These are phyloP conservation scores for Phoenix dactylifera DNA, from an alignment of 176 grass and related monocot genomes.

Conservation along the genomic window DNA sequence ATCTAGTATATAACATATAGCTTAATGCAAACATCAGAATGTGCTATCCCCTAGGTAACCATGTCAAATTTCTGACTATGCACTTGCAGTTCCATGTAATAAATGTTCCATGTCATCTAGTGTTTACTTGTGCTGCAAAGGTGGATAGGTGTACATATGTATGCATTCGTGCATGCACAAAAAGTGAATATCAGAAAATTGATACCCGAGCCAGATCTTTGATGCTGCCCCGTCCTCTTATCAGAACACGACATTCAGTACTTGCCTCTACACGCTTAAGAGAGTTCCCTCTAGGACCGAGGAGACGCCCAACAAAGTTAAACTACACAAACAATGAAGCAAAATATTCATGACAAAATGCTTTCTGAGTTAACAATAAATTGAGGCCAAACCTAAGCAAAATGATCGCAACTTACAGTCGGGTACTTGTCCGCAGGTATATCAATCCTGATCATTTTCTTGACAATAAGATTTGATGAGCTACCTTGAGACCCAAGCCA, in stretches of 20 bases:
- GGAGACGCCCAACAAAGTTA: constrained; percentile 92
- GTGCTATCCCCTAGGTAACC: too few species aligned
- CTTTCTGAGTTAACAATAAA: constrained; percentile 1
- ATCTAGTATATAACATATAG: too few species aligned
- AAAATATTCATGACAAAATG: constrained; percentile 9
- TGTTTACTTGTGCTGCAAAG: neutral
- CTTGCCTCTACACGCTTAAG: constrained; percentile 91
- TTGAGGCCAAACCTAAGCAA: neutral
- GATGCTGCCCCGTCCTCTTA: constrained; percentile 93
- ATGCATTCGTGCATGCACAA: constrained; percentile 1
- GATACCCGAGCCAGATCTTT: constrained; percentile 91
- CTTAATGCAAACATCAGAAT: too few species aligned
- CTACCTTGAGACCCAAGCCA: constrained; percentile 84
- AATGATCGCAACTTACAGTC: constrained; percentile 59
- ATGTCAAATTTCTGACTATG: neutral
- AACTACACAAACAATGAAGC: constrained; percentile 32
- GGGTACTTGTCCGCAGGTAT: constrained; percentile 86
- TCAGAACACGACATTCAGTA: constrained; percentile 87
- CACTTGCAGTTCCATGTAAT: neutral
- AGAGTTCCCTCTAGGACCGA: constrained; percentile 96
- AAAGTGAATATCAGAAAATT: neutral
- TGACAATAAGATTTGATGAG: constrained; percentile 78
- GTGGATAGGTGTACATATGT: constrained; percentile 10
- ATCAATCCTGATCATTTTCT: constrained; percentile 93
- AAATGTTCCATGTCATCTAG: neutral